Evolutionary conservation across 805 yeast genomes (phyloP).

Genomic region (Nakazawaea ernobii): DNA sequence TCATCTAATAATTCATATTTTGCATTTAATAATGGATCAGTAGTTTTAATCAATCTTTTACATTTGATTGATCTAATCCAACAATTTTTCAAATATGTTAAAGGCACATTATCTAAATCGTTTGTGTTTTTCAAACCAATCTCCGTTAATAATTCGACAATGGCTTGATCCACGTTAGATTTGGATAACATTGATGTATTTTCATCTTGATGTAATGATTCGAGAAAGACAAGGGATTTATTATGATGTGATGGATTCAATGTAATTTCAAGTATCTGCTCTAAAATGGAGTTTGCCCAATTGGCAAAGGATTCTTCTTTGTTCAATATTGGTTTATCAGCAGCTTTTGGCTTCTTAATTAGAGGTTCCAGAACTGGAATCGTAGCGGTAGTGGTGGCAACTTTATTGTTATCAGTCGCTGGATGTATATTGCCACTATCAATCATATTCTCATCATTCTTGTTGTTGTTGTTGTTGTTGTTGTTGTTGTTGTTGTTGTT

Average conservation of each 20-base stretch:
- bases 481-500: background rate
- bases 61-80: slow-evolving; percentile 36
- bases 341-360: background rate
- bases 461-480: background rate
- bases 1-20: slow-evolving; percentile 41
- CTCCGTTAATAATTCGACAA: slow-evolving; percentile 53
- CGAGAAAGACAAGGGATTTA: slow-evolving; percentile 15
- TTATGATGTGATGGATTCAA: slow-evolving; percentile 16
- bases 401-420: background rate
- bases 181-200: slow-evolving; percentile 17
- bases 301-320: slow-evolving; percentile 24
- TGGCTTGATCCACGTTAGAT: slow-evolving; percentile 41
- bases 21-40: slow-evolving; percentile 29
- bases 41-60: slow-evolving; percentile 37
- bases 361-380: background rate
- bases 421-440: background rate
- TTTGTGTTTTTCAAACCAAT: slow-evolving; percentile 33
- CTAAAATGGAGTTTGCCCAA: slow-evolving; percentile 38
- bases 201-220: slow-evolving; percentile 20
- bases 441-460: slow-evolving; percentile 7
- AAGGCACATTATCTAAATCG: slow-evolving; percentile 23
- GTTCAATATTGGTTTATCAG: background rate
- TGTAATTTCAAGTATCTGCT: slow-evolving; percentile 30
- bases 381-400: background rate
- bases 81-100: slow-evolving; percentile 40